Base-by-base conservation (phyloP, 129 eudicot genomes). In the Helianthus tuberosus region DNA sequence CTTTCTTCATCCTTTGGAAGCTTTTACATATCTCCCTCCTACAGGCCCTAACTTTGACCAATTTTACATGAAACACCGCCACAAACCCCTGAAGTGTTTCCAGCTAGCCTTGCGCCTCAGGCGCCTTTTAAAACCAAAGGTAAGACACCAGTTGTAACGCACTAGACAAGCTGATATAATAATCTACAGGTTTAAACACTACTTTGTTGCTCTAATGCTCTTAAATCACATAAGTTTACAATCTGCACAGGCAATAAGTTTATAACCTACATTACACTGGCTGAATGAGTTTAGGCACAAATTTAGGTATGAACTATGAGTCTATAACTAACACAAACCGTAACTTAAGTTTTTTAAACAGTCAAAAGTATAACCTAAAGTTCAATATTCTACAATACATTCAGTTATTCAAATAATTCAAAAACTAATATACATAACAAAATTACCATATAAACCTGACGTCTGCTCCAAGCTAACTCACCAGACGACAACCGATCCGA, bases 361-460 rank as follows among this genome's bases (percentile, higher is more conserved):
- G 68, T 57, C 11, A 9, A 58, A 14, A 43, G 11, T 41, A 44
- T 58, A 27, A 11, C 8, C 59, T 32, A 32, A 32, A 32, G 36
- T 32, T 32, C 36, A 32, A 32, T 0, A 32, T 2, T 32, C 36
- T 32, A 32, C 36, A 32, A 32, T 32, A 32, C 36, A 32, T 32
- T 32, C 4, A 32, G 4, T 3, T 32, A 32, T 32, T 32, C 36
- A 32, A 29, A 32, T 32, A 32, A 10, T 16, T 25, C 48, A 44
- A 50, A 16, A n/a, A 55, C 44, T 25, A 61, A 10, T 41, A 66
- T 10, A 36, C 3, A 20, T 66, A 11, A 75, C 4, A 46, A 4
- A 77, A 48, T 46, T 80, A 94, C 99, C 93, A 81, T 85, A 75
- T 88, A 85, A 41, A 87, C 43, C 70, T 95, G 99, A 44, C 90